Conservation (phyloP, 2,329 filamentous ascomycete species). For the Aspergillus quadrilineatus region DNA sequence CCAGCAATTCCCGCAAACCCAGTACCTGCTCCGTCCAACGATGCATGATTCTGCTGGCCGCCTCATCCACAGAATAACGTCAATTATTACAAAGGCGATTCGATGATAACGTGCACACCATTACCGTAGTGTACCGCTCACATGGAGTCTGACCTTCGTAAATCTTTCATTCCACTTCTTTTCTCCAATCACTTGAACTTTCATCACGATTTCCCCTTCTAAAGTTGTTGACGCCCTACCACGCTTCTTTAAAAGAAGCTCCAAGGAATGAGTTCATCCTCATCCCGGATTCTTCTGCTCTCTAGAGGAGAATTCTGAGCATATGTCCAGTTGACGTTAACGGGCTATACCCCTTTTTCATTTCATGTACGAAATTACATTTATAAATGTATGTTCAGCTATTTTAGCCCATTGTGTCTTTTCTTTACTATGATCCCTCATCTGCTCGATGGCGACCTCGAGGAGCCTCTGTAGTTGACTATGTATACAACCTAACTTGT, state of each 20-base stretch:
- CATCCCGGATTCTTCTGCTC: background rate
- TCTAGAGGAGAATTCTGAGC: background rate
- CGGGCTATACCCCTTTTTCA: background rate
- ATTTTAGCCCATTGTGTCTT: background rate
- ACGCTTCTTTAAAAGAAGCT: background rate
- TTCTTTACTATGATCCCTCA: background rate
- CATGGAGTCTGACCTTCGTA: background rate
- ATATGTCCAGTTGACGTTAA: background rate
- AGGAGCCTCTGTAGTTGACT: too few relatives aligned
- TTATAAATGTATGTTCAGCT: background rate
- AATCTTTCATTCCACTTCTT: background rate
- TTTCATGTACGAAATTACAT: background rate
- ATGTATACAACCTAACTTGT: too few relatives aligned
- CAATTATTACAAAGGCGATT: background rate
- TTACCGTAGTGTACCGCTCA: background rate
- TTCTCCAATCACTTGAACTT: background rate
- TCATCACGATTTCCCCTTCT: background rate
- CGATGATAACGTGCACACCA: background rate
- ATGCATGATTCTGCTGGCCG: slow-evolving; percentile 11
- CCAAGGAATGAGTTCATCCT: background rate
- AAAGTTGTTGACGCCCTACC: background rate
- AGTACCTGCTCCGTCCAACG: slow-evolving; percentile 29
- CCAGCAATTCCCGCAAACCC: slow-evolving; percentile 45
- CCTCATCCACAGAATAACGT: background rate
- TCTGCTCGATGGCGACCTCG: background rate